Percentiles rank a stretch among this genome's conserved stretches.
phyloP scores from a whole-genome alignment of 805 yeast genomes.

The Ogataea nakhonphanomensis region DNA sequence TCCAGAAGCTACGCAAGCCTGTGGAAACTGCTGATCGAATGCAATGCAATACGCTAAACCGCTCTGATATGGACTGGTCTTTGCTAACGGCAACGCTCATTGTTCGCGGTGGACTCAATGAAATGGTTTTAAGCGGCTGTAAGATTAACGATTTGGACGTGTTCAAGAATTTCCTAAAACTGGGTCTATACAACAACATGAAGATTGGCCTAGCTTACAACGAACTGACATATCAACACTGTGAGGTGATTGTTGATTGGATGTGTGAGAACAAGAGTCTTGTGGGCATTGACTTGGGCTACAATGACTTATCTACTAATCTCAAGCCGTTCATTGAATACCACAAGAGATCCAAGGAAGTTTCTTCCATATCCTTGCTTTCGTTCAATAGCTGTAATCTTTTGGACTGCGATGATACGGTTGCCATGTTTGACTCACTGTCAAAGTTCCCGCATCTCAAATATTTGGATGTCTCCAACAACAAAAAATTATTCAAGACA shows the following conservation, averaged over 20 bases:
- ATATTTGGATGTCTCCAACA: conserved; percentile 73
- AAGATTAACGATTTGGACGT: conserved; percentile 51
- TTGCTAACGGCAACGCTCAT: conserved; percentile 66
- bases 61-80: conserved; percentile 83
- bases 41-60: conserved; percentile 47
- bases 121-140: conserved; percentile 75
- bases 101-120: conserved; percentile 74
- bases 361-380: conserved; percentile 40
- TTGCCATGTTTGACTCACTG: conserved; percentile 45
- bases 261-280: conserved; percentile 41
- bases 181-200: conserved; percentile 55
- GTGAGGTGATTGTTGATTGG: conserved; percentile 58
- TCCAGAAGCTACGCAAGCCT: conserved; percentile 35
- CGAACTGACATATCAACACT: conserved; percentile 57
- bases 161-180: conserved; percentile 52
- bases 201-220: conserved; percentile 78
- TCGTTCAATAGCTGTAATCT: conserved; percentile 67
- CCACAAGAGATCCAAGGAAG: conserved; percentile 12
- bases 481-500: conserved; percentile 63
- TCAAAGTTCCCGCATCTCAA: conserved; percentile 56
- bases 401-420: conserved; percentile 47
- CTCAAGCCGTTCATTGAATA: conserved; percentile 39
- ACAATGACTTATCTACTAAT: conserved; percentile 57
- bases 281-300: conserved; percentile 79
- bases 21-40: conserved; percentile 35